Percentiles rank a stretch among this genome's conserved stretches.
Conservation (phyloP, 306 rosid genomes). For the Fragaria ananassa region DNA sequence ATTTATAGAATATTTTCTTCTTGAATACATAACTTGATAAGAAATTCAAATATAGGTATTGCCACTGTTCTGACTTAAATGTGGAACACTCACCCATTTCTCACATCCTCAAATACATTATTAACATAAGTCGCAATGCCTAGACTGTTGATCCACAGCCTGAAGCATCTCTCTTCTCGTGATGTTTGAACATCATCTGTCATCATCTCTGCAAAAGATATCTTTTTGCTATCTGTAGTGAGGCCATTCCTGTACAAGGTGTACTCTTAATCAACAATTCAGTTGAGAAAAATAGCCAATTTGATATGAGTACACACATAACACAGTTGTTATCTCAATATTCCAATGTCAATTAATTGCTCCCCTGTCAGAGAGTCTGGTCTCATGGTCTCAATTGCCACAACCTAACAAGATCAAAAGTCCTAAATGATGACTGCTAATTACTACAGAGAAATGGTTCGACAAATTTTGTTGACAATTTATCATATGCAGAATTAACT, state of each 20-base stretch:
- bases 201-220: conserved; percentile 94
- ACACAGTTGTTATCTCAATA: neutral
- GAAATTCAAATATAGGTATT: conserved; percentile 8
- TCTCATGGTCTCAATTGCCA: neutral
- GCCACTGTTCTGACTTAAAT: conserved; percentile 14
- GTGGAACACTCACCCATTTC: conserved; percentile 66
- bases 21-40: neutral
- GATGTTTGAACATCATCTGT: conserved; percentile 83
- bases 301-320: neutral
- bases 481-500: conserved; percentile 5
- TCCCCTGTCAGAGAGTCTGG: neutral
- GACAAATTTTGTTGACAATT: neutral
- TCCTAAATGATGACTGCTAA: neutral
- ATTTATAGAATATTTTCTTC: neutral
- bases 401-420: neutral
- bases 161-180: conserved; percentile 95
- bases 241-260: conserved; percentile 73
- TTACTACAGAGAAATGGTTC: neutral
- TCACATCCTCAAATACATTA: conserved; percentile 90
- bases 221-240: conserved; percentile 67
- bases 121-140: conserved; percentile 66
- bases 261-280: conserved; percentile 23
- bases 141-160: conserved; percentile 93
- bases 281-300: conserved; percentile 1
- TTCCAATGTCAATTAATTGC: neutral